Conservation (phyloP, 2,329 filamentous ascomycete species). For the Ceratocystis papillata region DNA sequence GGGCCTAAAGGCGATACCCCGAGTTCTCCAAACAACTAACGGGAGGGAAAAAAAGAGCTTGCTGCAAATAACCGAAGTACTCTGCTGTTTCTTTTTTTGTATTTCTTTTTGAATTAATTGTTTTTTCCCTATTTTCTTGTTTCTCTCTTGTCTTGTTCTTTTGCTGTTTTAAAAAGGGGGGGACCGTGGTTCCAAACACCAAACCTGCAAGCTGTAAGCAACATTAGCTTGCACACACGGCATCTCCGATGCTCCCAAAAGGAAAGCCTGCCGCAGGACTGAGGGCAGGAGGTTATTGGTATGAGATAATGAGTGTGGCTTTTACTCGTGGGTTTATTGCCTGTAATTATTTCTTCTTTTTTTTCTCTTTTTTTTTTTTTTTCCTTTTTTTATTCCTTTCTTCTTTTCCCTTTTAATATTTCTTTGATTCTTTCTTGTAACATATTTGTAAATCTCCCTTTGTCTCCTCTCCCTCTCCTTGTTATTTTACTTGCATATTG, state of each 20-base stretch:
- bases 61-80: neutral
- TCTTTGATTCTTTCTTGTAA: neutral
- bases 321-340: too few relatives aligned
- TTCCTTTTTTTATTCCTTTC: conserved; percentile 4
- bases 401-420: neutral
- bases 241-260: conserved; percentile 14
- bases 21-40: neutral
- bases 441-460: neutral
- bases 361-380: neutral
- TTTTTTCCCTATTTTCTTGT: neutral
- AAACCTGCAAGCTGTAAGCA: neutral
- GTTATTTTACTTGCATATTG: neutral
- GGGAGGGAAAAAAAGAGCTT: conserved; percentile 1
- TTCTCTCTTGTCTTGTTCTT: neutral
- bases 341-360: too few relatives aligned
- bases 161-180: neutral
- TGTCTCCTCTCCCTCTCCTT: neutral
- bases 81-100: neutral
- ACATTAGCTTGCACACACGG: conserved; percentile 12
- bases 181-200: too few relatives aligned
- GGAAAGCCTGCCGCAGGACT: neutral
- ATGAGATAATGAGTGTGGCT: too few relatives aligned
- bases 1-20: conserved; percentile 1
- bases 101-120: neutral
- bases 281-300: neutral